Evolutionary conservation across 331 rosid species (phyloP).

Genomic region (Quercus tomentella): DNA sequence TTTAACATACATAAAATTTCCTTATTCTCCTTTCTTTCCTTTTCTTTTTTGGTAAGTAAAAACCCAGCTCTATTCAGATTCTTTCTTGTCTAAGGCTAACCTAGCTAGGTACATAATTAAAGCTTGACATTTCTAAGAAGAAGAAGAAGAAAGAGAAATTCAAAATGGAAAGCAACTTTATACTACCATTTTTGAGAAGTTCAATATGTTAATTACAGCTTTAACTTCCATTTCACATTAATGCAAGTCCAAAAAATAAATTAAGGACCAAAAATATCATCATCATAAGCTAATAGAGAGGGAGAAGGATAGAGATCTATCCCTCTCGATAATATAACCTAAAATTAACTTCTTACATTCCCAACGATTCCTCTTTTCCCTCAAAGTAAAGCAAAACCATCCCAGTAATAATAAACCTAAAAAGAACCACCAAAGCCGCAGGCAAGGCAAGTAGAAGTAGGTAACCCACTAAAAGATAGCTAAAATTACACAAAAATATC

Average conservation of each 20-base stretch:
- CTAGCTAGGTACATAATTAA: not conserved
- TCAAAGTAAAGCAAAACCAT: slow-evolving; percentile 20
- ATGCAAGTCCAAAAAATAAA: not conserved
- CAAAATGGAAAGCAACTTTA: not conserved
- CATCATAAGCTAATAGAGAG: not conserved
- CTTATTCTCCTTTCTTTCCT: no score
- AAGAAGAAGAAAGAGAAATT: not conserved
- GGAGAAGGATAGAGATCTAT: not conserved
- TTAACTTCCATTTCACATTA: slow-evolving; percentile 2
- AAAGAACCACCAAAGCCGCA: slow-evolving; percentile 1
- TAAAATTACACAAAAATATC: not conserved
- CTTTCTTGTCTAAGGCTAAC: not conserved
- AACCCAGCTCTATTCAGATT: not conserved
- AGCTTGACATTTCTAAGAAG: not conserved
- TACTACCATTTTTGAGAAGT: no score
- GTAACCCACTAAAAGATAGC: slow-evolving; percentile 3
- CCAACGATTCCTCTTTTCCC: slow-evolving; percentile 37
- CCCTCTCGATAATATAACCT: slow-evolving; percentile 36
- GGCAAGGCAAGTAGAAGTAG: not conserved
- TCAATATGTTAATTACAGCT: not conserved
- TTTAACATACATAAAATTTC: not conserved
- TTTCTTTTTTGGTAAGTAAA: no score
- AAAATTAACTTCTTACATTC: slow-evolving; percentile 46
- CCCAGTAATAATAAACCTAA: not conserved
- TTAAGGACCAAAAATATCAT: not conserved